Conservation (phyloP, 2,329 filamentous ascomycete species). For the Aspergillus udagawae region DNA sequence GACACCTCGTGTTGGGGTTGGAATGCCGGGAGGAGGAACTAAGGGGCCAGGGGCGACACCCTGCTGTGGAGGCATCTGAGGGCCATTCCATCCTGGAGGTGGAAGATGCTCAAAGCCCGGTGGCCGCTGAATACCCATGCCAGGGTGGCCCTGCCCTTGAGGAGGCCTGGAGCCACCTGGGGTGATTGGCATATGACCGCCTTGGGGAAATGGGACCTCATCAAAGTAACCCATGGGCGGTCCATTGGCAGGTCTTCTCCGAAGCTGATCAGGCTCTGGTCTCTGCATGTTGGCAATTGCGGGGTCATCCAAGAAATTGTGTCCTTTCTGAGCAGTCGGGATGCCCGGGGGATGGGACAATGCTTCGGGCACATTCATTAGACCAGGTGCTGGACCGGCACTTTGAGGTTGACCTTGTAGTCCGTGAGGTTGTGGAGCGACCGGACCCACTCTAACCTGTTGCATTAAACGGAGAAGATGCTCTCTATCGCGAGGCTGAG, state of each 20-base stretch:
- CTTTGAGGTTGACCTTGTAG: slow-evolving; percentile 26
- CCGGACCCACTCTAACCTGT: slow-evolving; percentile 41
- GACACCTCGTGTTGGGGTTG: slow-evolving; percentile 33
- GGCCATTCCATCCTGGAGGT: slow-evolving; percentile 37
- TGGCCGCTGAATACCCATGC: slow-evolving; percentile 41
- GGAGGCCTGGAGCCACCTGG: slow-evolving; percentile 31
- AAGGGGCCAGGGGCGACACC: slow-evolving; percentile 30
- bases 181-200: slow-evolving; percentile 31
- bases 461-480: slow-evolving; percentile 84
- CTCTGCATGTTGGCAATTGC: slow-evolving; percentile 41
- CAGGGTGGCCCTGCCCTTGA: slow-evolving; percentile 30
- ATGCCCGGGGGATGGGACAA: slow-evolving; percentile 33
- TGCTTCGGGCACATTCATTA: slow-evolving; percentile 34
- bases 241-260: slow-evolving; percentile 36
- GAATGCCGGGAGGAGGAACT: slow-evolving; percentile 38
- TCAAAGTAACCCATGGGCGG: slow-evolving; percentile 40
- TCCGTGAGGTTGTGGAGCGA: slow-evolving; percentile 19
- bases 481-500: slow-evolving; percentile 62
- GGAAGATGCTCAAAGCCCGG: slow-evolving; percentile 43
- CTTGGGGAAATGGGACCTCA: slow-evolving; percentile 36
- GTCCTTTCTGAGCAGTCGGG: slow-evolving; percentile 30
- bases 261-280: slow-evolving; percentile 34
- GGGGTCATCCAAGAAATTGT: slow-evolving; percentile 41
- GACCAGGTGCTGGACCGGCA: slow-evolving; percentile 29
- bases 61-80: slow-evolving; percentile 33